These are phyloP conservation scores for Scheffersomyces parashehatae DNA, from an alignment of 1,139 yeast genomes.

Conservation along the genomic window DNA sequence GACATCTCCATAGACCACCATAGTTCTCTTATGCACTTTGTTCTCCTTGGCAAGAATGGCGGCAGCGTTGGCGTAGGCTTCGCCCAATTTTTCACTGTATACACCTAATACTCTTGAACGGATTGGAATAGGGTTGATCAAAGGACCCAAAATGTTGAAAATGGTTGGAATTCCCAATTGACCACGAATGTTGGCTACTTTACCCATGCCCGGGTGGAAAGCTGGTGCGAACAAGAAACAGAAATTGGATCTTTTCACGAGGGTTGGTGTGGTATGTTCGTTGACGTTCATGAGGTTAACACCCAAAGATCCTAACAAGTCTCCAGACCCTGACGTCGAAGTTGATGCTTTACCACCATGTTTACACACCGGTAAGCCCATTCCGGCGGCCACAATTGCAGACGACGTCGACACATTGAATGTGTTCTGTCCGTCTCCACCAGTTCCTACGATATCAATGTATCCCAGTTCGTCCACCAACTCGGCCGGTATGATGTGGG, in stretches of 20 bases:
- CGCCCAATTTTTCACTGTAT: conserved; percentile 75
- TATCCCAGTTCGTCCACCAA: conserved; percentile 54
- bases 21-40: conserved; percentile 52
- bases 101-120: conserved; percentile 87
- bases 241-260: conserved; percentile 59
- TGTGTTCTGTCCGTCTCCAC: conserved; percentile 97
- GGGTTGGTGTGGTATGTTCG: conserved; percentile 60
- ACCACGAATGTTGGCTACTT: conserved; percentile 75
- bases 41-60: conserved; percentile 49
- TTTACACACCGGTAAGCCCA: conserved; percentile 77
- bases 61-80: conserved; percentile 82
- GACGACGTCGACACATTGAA: conserved; percentile 95
- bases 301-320: conserved; percentile 73
- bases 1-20: conserved; percentile 89
- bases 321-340: conserved; percentile 91
- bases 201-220: conserved; percentile 91
- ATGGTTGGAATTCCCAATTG: conserved; percentile 87
- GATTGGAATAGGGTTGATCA: conserved; percentile 86
- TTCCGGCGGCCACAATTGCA: conserved; percentile 92
- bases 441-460: conserved; percentile 94
- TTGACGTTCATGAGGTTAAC: conserved; percentile 73
- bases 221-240: conserved; percentile 90
- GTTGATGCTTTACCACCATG: conserved; percentile 98
- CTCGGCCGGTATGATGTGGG: conserved; percentile 47
- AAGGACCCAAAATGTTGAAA: conserved; percentile 90